Conservation (phyloP, 768 basidiomycete genomes). For the Thelephora ganbajun region DNA sequence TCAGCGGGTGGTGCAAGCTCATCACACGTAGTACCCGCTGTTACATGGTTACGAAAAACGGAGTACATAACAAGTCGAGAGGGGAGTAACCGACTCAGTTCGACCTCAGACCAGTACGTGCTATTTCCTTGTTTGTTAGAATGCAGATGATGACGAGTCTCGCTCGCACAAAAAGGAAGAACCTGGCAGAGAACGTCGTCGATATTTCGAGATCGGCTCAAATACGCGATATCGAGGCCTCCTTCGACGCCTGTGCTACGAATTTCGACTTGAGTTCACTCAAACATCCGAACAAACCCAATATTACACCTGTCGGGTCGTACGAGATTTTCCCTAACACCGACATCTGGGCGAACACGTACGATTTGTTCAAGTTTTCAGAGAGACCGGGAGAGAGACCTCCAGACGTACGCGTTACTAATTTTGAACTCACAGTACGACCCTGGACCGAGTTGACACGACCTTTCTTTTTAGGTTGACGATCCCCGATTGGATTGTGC, state of each 20-base stretch:
- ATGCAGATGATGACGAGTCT: not conserved
- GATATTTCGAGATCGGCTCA: conserved; percentile 69
- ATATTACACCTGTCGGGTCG: conserved; percentile 62
- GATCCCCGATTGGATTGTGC: conserved; percentile 79
- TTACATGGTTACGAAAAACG: conserved; percentile 87
- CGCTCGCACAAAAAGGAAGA: conserved; percentile 29
- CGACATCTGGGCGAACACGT: conserved; percentile 81
- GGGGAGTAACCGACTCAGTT: conserved; percentile 29
- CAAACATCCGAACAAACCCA: conserved; percentile 68
- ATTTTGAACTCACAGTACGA: not conserved
- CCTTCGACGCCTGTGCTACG: conserved; percentile 45
- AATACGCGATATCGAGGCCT: conserved; percentile 64
- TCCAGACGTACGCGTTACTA: conserved; percentile 37
- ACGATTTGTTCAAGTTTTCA: conserved; percentile 76
- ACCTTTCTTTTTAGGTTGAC: conserved; percentile 31
- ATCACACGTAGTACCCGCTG: conserved; percentile 38
- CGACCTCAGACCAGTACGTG: conserved; percentile 42
- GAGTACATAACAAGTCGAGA: conserved; percentile 65
- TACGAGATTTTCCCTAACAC: conserved; percentile 77
- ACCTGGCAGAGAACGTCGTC: conserved; percentile 27
- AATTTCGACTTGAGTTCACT: conserved; percentile 47
- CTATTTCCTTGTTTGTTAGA: not conserved
- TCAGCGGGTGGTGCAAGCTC: conserved; percentile 25
- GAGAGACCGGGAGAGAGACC: conserved; percentile 75
- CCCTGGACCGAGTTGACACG: not conserved